Percentiles rank a stretch among this genome's conserved stretches.
These are phyloP conservation scores for Chytriomyces confervae DNA, from an alignment of 192 early-diverging fungal species.

Conservation along the genomic window DNA sequence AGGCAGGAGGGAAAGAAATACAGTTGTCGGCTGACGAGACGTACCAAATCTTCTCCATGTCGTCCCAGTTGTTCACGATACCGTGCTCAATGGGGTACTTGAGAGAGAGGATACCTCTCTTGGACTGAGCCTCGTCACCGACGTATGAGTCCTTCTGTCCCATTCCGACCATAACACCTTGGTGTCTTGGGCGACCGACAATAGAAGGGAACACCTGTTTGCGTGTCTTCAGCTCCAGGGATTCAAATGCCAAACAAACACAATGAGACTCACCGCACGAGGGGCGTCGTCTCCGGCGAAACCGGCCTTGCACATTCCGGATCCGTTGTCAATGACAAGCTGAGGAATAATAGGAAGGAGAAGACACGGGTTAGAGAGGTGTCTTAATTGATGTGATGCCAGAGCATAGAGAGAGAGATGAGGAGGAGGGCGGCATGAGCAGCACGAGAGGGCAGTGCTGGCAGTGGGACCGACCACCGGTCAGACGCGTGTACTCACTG, in stretches of 20 bases:
- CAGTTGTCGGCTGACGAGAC: background rate
- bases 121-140: constrained; percentile 76
- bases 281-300: constrained; percentile 75
- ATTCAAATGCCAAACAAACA: background rate
- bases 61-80: constrained; percentile 80
- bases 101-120: constrained; percentile 72
- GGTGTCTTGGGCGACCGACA: constrained; percentile 73
- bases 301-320: constrained; percentile 78
- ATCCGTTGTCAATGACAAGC: constrained; percentile 73
- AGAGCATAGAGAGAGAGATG: no score
- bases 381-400: background rate
- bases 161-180: constrained; percentile 77
- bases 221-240: background rate
- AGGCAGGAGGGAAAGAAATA: background rate
- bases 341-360: background rate
- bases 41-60: constrained; percentile 78
- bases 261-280: constrained; percentile 52
- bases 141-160: constrained; percentile 77
- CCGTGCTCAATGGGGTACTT: constrained; percentile 79
- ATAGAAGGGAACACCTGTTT: constrained; percentile 68
- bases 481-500: constrained; percentile 22
- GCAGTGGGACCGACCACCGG: background rate
- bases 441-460: background rate
- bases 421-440: background rate
- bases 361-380: background rate